A percentile compares a stretch with the other conserved stretches of the same genome.
Conservation (phyloP, 345 rosid species). For the Aegle marmelos region DNA sequence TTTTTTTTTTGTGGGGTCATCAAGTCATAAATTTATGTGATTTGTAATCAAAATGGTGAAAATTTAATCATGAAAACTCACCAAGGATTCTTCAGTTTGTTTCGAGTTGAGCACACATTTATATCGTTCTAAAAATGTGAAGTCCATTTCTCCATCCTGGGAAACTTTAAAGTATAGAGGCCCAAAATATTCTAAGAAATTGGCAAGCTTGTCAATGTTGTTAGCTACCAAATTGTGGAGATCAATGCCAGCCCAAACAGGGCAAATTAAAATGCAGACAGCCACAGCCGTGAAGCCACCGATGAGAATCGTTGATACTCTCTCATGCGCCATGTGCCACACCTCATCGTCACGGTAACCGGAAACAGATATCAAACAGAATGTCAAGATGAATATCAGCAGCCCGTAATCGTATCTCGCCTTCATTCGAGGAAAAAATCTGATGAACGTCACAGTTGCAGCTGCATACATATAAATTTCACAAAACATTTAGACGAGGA, state of each 20-base stretch:
- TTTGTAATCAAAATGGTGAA: neutral
- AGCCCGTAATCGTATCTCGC: constrained; percentile 45
- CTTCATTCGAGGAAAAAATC: constrained; percentile 38
- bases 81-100: constrained; percentile 31
- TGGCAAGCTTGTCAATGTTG: constrained; percentile 20
- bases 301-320: constrained; percentile 25
- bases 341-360: constrained; percentile 19
- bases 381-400: constrained; percentile 34
- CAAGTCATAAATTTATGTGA: neutral
- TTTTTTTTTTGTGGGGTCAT: neutral
- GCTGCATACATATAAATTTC: constrained; percentile 19
- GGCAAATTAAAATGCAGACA: constrained; percentile 15
- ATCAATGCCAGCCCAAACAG: constrained; percentile 18
- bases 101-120: constrained; percentile 29
- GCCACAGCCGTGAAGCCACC: constrained; percentile 14
- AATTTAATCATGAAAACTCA: neutral
- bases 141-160: neutral
- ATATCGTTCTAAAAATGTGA: constrained; percentile 20
- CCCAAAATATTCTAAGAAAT: constrained; percentile 26
- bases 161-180: constrained; percentile 13
- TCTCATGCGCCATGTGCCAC: constrained; percentile 6
- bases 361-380: constrained; percentile 26
- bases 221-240: constrained; percentile 12
- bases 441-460: constrained; percentile 22
- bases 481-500: too few relatives aligned